These are phyloP conservation scores for Torulaspora maleeae DNA, from an alignment of 805 yeast genomes.

Conservation along the genomic window DNA sequence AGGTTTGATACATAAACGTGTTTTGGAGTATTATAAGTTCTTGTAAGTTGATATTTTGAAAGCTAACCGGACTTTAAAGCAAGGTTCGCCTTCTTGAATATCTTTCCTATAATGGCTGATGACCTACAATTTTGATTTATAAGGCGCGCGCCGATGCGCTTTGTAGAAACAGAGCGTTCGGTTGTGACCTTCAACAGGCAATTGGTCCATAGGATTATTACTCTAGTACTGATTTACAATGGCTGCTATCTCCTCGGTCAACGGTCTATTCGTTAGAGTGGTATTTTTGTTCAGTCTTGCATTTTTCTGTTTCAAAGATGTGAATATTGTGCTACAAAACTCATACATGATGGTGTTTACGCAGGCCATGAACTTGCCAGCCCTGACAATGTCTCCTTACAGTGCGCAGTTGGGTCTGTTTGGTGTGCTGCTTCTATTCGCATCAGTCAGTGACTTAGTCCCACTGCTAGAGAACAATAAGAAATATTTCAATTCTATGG, in stretches of 20 bases:
- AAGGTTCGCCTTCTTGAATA: too few species aligned
- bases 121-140: too few species aligned
- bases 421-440: conserved; percentile 42
- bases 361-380: conserved; percentile 53
- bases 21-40: not conserved
- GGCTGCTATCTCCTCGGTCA: conserved; percentile 50
- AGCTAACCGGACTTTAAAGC: not conserved
- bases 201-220: too few species aligned
- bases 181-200: too few species aligned
- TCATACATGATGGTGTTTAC: conserved; percentile 50
- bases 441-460: conserved; percentile 51
- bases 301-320: conserved; percentile 46
- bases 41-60: not conserved
- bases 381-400: conserved; percentile 26
- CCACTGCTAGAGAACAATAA: conserved; percentile 48
- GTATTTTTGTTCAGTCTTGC: conserved; percentile 43
- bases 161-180: too few species aligned
- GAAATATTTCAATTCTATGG: conserved; percentile 52
- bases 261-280: conserved; percentile 46
- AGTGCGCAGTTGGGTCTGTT: conserved; percentile 49
- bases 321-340: conserved; percentile 41
- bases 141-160: too few species aligned
- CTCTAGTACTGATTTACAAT: conserved; percentile 26
- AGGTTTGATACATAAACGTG: not conserved
- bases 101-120: too few species aligned